Evolutionary conservation across 192 early-diverging fungal genomes (phyloP).

Genomic region (Coemansia sp.): DNA sequence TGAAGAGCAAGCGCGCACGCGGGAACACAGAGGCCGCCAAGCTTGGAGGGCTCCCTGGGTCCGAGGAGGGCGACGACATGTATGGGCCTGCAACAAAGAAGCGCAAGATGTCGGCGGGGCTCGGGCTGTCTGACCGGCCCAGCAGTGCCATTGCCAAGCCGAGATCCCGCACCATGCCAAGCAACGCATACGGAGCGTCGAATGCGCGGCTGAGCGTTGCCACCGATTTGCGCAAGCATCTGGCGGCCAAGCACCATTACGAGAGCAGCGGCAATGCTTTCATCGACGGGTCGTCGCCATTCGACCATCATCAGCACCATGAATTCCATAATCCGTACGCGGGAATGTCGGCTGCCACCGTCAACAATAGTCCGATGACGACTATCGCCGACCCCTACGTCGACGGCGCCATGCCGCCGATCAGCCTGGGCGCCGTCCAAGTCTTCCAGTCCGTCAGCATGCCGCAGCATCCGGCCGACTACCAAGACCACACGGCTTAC

Average conservation of each 20-base stretch:
- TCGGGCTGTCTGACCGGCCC: neutral
- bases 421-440: constrained; percentile 19
- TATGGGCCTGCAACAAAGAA: neutral
- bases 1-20: constrained; percentile 32
- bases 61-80: neutral
- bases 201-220: constrained; percentile 16
- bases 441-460: constrained; percentile 17
- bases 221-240: constrained; percentile 41
- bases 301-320: constrained; percentile 25
- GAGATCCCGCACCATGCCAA: constrained; percentile 41
- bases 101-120: constrained; percentile 6
- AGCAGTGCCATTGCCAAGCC: constrained; percentile 26
- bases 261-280: constrained; percentile 17
- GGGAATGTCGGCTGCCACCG: neutral
- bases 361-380: constrained; percentile 9
- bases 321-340: constrained; percentile 16
- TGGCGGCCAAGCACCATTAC: constrained; percentile 22
- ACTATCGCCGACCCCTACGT: constrained; percentile 20
- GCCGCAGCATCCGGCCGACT: constrained; percentile 7
- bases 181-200: constrained; percentile 16
- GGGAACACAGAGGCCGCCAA: constrained; percentile 5
- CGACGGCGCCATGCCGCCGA: constrained; percentile 15
- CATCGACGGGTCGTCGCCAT: constrained; percentile 20
- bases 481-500: constrained; percentile 1
- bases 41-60: neutral